Percentiles rank a stretch among this genome's conserved stretches.
Evolutionary conservation across 192 early-diverging fungal species (phyloP).

Genomic region (Mortierella claussenii): DNA sequence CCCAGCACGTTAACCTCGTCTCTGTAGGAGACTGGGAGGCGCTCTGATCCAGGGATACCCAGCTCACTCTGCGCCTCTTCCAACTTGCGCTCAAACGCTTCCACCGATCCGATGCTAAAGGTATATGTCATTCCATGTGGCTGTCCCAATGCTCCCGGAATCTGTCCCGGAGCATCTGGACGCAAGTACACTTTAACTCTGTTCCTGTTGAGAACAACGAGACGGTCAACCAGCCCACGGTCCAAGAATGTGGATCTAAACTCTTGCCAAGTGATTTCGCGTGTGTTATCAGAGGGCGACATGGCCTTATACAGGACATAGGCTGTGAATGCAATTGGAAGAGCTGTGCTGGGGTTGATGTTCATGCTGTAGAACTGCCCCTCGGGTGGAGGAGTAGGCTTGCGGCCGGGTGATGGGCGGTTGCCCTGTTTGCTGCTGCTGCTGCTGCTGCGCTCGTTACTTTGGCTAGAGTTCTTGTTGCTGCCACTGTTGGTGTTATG

Average conservation of each 20-base stretch:
- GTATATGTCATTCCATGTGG: slow-evolving; percentile 61
- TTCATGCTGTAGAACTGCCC: slow-evolving; percentile 48
- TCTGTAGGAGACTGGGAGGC: slow-evolving; percentile 94
- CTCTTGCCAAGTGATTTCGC: slow-evolving; percentile 93
- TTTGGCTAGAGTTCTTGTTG: slow-evolving; percentile 14
- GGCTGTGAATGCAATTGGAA: slow-evolving; percentile 57
- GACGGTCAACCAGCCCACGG: slow-evolving; percentile 90
- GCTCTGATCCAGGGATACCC: slow-evolving; percentile 87
- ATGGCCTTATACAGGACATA: slow-evolving; percentile 63
- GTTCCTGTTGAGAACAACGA: slow-evolving; percentile 91
- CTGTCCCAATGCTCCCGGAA: slow-evolving; percentile 29
- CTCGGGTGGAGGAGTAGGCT: slow-evolving; percentile 50
- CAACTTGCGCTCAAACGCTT: slow-evolving; percentile 94
- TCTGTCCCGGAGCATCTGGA: slow-evolving; percentile 51
- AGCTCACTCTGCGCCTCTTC: slow-evolving; percentile 92
- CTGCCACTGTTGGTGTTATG: slow-evolving; percentile 12
- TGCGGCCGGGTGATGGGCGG: slow-evolving; percentile 14
- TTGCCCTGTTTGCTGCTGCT: slow-evolving; percentile 7
- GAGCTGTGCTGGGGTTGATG: slow-evolving; percentile 57
- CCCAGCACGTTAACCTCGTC: slow-evolving; percentile 83
- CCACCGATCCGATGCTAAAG: slow-evolving; percentile 96
- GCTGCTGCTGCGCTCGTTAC: slow-evolving; percentile 10
- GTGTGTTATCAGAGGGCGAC: slow-evolving; percentile 56
- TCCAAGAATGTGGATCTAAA: slow-evolving; percentile 93
- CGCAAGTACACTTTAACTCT: slow-evolving; percentile 85